These are phyloP conservation scores for Asterophora parasitica DNA, from an alignment of 768 basidiomycete genomes.

Conservation along the genomic window DNA sequence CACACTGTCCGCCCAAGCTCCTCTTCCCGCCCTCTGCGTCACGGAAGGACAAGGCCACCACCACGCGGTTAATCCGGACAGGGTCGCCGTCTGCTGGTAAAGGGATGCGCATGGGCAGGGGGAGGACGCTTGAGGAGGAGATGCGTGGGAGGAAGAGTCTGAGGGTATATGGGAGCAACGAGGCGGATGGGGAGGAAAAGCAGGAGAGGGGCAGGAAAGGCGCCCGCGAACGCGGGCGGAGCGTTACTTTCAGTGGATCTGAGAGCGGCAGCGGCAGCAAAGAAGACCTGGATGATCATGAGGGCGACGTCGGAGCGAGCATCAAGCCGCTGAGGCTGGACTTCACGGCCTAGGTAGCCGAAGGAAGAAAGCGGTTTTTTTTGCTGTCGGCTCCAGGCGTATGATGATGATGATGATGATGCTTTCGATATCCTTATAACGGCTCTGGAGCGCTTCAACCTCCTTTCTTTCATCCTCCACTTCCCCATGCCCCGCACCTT, in stretches of 20 bases:
- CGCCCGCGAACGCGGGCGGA: slow-evolving; percentile 9
- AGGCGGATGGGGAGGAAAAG: slow-evolving; percentile 2
- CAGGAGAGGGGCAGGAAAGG: slow-evolving; percentile 7
- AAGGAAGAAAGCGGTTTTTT: slow-evolving; percentile 1
- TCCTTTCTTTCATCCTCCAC: too few relatives aligned
- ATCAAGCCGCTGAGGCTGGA: slow-evolving; percentile 24
- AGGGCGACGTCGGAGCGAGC: slow-evolving; percentile 1
- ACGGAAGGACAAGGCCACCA: slow-evolving; percentile 11
- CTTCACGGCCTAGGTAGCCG: slow-evolving; percentile 18
- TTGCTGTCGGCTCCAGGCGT: neutral
- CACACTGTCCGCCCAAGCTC: slow-evolving; percentile 50
- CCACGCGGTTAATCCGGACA: neutral
- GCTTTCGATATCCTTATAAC: too few relatives aligned
- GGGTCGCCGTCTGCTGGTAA: neutral
- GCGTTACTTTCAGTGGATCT: slow-evolving; percentile 14
- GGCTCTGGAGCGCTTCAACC: too few relatives aligned
- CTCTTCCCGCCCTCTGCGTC: slow-evolving; percentile 41
- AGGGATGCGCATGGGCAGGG: slow-evolving; percentile 1
- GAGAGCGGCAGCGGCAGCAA: slow-evolving; percentile 18
- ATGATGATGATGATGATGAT: too few relatives aligned
- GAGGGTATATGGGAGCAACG: neutral
- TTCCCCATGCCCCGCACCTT: too few relatives aligned
- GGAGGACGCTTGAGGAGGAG: slow-evolving; percentile 9
- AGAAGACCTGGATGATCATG: neutral
- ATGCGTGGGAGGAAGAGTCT: slow-evolving; percentile 3